A percentile compares a stretch with the other conserved stretches of the same genome.
Conservation (phyloP, 805 yeast species). For the Wickerhamomyces alni region DNA sequence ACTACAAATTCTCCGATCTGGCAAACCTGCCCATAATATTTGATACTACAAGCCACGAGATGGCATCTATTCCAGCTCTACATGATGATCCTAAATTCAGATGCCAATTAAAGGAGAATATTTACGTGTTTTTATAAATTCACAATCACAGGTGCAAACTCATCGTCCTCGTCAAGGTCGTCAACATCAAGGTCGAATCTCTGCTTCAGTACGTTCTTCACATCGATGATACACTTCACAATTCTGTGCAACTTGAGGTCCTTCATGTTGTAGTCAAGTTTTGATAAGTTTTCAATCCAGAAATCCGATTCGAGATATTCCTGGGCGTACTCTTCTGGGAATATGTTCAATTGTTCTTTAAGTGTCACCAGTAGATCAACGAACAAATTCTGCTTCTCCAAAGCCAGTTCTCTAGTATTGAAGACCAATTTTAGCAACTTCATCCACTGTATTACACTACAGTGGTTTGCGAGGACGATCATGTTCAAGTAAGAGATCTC, state of each 20-base stretch:
- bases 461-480: slow-evolving; percentile 53
- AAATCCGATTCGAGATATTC: slow-evolving; percentile 25
- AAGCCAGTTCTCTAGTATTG: slow-evolving; percentile 27
- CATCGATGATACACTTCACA: slow-evolving; percentile 9
- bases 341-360: slow-evolving; percentile 29
- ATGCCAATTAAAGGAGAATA: slow-evolving; percentile 17
- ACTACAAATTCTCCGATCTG: slow-evolving; percentile 11
- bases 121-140: slow-evolving; percentile 11
- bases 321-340: slow-evolving; percentile 39
- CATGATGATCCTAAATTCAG: slow-evolving; percentile 3
- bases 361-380: slow-evolving; percentile 27
- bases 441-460: slow-evolving; percentile 63
- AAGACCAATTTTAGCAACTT: slow-evolving; percentile 39
- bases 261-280: slow-evolving; percentile 21
- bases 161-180: slow-evolving; percentile 19
- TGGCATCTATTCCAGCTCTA: slow-evolving; percentile 13
- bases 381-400: slow-evolving; percentile 22
- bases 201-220: slow-evolving; percentile 9
- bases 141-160: slow-evolving; percentile 21
- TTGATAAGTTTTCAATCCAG: slow-evolving; percentile 13
- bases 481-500: slow-evolving; percentile 45
- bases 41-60: slow-evolving; percentile 6
- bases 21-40: slow-evolving; percentile 17
- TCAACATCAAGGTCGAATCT: slow-evolving; percentile 14
- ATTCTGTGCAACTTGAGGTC: slow-evolving; percentile 14